Conservation (phyloP, 2,329 filamentous ascomycete species). For the Penicillium paneum region DNA sequence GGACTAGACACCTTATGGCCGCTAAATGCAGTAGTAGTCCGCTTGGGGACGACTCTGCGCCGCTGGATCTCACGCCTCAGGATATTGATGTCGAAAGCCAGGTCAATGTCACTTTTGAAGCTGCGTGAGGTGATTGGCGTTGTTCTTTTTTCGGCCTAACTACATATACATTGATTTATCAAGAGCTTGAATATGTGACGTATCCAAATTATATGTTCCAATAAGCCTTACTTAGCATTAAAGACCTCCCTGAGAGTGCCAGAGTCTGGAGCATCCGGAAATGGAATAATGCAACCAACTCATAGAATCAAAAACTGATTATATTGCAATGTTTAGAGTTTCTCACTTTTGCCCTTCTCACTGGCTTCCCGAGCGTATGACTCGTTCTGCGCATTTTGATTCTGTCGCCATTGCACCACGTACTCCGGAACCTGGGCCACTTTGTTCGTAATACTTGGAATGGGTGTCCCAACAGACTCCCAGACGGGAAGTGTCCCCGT, state of each 20-base stretch:
- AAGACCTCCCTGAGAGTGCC: constrained; percentile 27
- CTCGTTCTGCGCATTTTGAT: too few relatives aligned
- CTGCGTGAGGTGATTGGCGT: not conserved
- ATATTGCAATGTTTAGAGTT: too few relatives aligned
- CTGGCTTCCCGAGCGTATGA: too few relatives aligned
- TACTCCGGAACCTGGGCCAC: too few relatives aligned
- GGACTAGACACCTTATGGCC: not conserved
- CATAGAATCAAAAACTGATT: constrained; percentile 13
- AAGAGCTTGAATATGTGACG: not conserved
- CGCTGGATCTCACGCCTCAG: constrained; percentile 13
- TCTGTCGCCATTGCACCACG: too few relatives aligned
- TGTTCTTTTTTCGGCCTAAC: not conserved
- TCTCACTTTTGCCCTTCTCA: too few relatives aligned
- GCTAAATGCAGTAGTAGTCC: not conserved
- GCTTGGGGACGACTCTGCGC: not conserved
- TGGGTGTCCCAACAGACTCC: too few relatives aligned
- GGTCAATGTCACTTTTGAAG: constrained; percentile 10
- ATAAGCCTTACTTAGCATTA: constrained; percentile 3
- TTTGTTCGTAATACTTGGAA: too few relatives aligned
- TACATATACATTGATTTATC: not conserved
- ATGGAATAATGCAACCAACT: constrained; percentile 25
- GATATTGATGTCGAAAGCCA: constrained; percentile 7
- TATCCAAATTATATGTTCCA: not conserved
- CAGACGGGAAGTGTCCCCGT: too few relatives aligned
- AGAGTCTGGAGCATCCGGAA: constrained; percentile 24